Evolutionary conservation across 2,329 filamentous ascomycete genomes (phyloP).

Genomic region (Bertia moriformis): DNA sequence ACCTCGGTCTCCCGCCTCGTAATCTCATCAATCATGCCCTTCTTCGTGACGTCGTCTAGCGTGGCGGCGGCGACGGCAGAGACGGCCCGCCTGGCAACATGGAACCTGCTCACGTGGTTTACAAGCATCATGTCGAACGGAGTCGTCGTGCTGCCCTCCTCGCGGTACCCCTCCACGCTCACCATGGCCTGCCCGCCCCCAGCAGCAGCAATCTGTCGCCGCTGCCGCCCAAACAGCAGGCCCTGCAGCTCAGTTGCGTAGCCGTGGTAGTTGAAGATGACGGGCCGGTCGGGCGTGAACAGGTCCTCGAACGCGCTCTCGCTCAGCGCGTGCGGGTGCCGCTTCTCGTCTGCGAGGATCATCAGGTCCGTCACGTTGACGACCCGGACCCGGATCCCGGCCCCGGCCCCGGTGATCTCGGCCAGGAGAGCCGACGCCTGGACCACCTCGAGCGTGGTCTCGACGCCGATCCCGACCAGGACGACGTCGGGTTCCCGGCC

Average conservation of each 20-base stretch:
- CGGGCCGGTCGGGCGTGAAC: conserved; percentile 37
- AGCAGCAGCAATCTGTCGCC: conserved; percentile 32
- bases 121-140: conserved; percentile 58
- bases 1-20: too few species aligned
- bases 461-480: conserved; percentile 48
- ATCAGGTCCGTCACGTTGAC: conserved; percentile 55
- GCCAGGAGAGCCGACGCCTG: conserved; percentile 40
- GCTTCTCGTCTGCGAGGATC: conserved; percentile 37
- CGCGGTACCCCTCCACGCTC: conserved; percentile 41
- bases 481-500: conserved; percentile 46
- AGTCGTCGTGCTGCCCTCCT: conserved; percentile 53
- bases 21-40: too few species aligned
- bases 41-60: too few species aligned
- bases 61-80: conserved; percentile 27
- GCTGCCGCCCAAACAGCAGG: conserved; percentile 40
- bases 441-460: conserved; percentile 53
- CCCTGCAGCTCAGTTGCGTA: conserved; percentile 46
- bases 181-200: conserved; percentile 18
- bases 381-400: conserved; percentile 39
- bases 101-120: conserved; percentile 43
- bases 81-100: conserved; percentile 40
- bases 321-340: conserved; percentile 43
- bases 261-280: conserved; percentile 57
- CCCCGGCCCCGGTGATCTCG: conserved; percentile 24
- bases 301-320: conserved; percentile 33